A percentile compares a stretch with the other conserved stretches of the same genome.
Conservation (phyloP, 108 stramenopile species). For the Mayamaea pseudoterrestris region DNA sequence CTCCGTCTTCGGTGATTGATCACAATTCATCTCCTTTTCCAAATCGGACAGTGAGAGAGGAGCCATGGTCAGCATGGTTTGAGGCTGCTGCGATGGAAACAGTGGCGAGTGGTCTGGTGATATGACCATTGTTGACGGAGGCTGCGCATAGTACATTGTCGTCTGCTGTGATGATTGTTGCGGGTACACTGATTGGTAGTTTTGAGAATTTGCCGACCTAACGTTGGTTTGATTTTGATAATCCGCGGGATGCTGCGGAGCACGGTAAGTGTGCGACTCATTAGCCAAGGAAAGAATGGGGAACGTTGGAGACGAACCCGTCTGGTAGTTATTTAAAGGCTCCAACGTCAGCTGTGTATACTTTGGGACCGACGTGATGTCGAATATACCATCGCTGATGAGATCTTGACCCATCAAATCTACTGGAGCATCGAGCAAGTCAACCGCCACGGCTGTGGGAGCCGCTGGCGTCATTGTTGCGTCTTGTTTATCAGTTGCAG, state of each 20-base stretch:
- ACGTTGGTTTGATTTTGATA: too few relatives aligned
- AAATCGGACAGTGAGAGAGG: neutral
- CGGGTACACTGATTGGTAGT: too few relatives aligned
- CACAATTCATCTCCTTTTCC: neutral
- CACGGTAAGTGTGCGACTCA: neutral
- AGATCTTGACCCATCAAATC: too few relatives aligned
- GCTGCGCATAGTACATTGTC: neutral
- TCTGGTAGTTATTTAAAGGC: too few relatives aligned
- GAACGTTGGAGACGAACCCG: neutral
- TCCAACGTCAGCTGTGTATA: too few relatives aligned
- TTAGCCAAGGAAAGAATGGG: slow-evolving; percentile 1
- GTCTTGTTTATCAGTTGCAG: neutral
- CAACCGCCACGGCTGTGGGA: neutral
- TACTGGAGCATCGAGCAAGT: too few relatives aligned
- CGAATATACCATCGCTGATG: too few relatives aligned
- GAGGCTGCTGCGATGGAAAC: neutral
- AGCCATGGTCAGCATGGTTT: neutral
- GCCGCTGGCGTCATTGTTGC: neutral
- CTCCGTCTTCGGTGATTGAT: slow-evolving; percentile 2
- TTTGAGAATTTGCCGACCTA: neutral
- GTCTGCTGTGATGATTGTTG: neutral
- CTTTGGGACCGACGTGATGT: too few relatives aligned
- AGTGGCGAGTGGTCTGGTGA: neutral
- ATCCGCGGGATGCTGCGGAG: too few relatives aligned
- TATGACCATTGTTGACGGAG: neutral